Percentiles rank a stretch among this genome's conserved stretches.
Evolutionary conservation across 2,329 filamentous ascomycete species (phyloP).

Genomic region (Plectosphaerella plurivora): DNA sequence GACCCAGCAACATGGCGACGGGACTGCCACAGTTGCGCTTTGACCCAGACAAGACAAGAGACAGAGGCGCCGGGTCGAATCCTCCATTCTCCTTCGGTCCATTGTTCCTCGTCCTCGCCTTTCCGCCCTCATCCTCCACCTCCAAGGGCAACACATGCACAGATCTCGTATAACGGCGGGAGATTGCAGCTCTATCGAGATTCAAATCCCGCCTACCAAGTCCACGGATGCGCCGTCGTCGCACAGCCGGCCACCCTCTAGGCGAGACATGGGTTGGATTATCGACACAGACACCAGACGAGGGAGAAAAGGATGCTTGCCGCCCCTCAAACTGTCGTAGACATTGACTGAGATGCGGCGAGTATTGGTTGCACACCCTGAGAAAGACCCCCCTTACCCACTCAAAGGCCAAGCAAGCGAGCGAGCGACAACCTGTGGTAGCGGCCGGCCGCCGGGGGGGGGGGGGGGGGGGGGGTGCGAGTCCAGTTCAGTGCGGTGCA

Average conservation of each 20-base stretch:
- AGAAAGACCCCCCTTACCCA: background rate
- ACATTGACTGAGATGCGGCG: slow-evolving; percentile 13
- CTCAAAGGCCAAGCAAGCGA: too few species aligned
- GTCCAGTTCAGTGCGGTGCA: too few species aligned
- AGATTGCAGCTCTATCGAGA: slow-evolving; percentile 13
- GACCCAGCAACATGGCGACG: background rate
- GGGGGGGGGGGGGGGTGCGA: too few species aligned
- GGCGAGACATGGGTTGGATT: too few species aligned
- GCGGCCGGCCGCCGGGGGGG: too few species aligned
- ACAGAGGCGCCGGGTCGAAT: background rate
- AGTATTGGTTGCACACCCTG: slow-evolving; percentile 15
- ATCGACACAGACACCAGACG: background rate
- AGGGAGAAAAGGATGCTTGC: background rate
- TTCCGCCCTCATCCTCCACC: too few species aligned
- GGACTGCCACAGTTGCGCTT: background rate
- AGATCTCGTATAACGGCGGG: slow-evolving; percentile 16
- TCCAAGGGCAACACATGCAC: background rate
- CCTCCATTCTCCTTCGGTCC: background rate
- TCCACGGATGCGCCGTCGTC: slow-evolving; percentile 9
- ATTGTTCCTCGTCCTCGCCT: too few species aligned
- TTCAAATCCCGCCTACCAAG: slow-evolving; percentile 13
- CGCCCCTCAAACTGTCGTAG: slow-evolving; percentile 12
- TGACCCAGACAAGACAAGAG: background rate
- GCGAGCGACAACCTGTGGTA: too few species aligned
- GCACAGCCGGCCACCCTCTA: slow-evolving; percentile 5